Conservation (phyloP, 129 eudicot genomes). For the Mikania micrantha region DNA sequence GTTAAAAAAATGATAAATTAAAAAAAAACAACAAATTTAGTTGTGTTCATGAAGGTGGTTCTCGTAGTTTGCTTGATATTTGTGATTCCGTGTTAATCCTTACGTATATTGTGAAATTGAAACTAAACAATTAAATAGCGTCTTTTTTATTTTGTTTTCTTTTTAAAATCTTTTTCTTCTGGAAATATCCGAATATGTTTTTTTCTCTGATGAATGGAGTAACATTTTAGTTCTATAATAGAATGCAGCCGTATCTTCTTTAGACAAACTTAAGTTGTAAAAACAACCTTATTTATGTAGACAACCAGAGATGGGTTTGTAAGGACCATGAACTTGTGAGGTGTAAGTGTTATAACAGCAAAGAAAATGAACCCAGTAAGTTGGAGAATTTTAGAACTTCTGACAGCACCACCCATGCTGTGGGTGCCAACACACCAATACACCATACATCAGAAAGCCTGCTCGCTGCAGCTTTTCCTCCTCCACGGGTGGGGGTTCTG, state of each 20-base stretch:
- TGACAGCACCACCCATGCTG: conserved; percentile 4
- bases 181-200: not conserved
- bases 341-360: not conserved
- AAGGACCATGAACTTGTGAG: not conserved
- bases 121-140: too few species aligned
- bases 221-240: not conserved
- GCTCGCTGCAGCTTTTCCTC: not conserved
- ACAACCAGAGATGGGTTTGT: not conserved
- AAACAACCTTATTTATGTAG: not conserved
- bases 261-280: not conserved
- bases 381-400: not conserved
- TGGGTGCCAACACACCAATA: not conserved
- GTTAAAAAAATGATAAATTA: too few species aligned
- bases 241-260: not conserved
- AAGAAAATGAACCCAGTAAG: not conserved
- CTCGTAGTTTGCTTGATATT: too few species aligned
- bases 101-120: too few species aligned
- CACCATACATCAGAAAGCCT: conserved; percentile 20
- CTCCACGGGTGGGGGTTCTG: conserved; percentile 19
- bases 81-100: too few species aligned
- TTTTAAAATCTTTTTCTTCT: too few species aligned
- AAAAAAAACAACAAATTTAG: too few species aligned
- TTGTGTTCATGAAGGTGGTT: too few species aligned
- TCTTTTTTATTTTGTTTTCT: too few species aligned
- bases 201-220: not conserved